Evolutionary conservation across 495 filamentous ascomycete species (phyloP), one percentile per base, ranked within the genome.

Genomic region (Aspergillus nanangensis): DNA sequence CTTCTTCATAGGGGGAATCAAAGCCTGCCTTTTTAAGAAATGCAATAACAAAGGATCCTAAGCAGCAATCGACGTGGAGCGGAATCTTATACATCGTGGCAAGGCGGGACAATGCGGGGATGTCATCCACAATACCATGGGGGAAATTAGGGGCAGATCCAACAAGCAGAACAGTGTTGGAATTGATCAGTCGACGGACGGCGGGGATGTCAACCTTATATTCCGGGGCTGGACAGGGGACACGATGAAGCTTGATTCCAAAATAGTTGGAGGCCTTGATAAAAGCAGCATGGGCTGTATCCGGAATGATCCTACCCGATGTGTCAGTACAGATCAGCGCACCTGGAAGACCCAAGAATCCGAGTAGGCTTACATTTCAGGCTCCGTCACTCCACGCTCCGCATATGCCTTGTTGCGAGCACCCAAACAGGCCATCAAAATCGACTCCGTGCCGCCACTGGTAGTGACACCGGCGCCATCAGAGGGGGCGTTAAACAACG

Each of bases 141-240:
- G 93, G 93, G 71, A 95, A 99, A 66, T 96, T 97, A 7, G 93
- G 93, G 1, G 94, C 90, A 0, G 89, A 95, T 11, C 94, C 93
- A 39, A 96, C 92, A 24, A 99, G 84, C 33, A 99, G 75, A 45
- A 97, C 74, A n/a, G 93, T 99, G 72, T 99, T 97, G 55, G 82
- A 79, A 71, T 96, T 99, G 64, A 97, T 86, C 48, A 97, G 77
- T 29, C 90, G 88, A 36, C 81, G 78, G 34, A 96, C 84, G 18
- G 80, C 76, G 38, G 81, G 67, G 23, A 87, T 70, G 57, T 94
- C 79, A 44, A 94, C 94, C 67, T 89, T 87, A 69, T 95, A 88
- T 18, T 71, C 71, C 0, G 94, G 87, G 2, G 88, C 84, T 14
- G 90, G 90, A 69, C 94, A 95, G 20, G 84, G 70, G 18, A 96